phyloP scores from a whole-genome alignment of 495 filamentous ascomycete species.

The Lophiostoma macrostomum region DNA sequence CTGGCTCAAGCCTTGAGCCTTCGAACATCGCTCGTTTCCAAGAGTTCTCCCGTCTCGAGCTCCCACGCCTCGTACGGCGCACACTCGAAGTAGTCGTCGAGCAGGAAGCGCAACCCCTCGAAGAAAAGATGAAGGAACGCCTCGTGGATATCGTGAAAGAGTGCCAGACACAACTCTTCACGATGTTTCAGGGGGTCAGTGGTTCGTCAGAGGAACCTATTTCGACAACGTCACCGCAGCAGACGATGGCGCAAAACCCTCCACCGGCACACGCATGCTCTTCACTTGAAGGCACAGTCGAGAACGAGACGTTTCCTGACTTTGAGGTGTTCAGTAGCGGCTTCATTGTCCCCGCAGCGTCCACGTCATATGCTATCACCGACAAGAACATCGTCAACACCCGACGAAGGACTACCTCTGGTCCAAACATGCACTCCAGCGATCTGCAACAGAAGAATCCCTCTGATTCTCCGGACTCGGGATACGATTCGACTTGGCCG shows the following conservation, averaged over 20 bases:
- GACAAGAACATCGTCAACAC: not conserved
- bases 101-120: constrained; percentile 23
- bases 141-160: constrained; percentile 28
- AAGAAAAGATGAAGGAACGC: constrained; percentile 25
- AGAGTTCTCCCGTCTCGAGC: constrained; percentile 26
- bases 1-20: not conserved
- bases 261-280: not conserved
- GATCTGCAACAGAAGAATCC: too few relatives aligned
- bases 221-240: not conserved
- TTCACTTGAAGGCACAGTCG: too few relatives aligned
- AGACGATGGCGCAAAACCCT: not conserved
- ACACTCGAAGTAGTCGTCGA: constrained; percentile 27
- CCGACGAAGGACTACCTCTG: not conserved
- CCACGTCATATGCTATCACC: too few relatives aligned
- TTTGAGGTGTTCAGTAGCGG: too few relatives aligned
- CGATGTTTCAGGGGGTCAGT: constrained; percentile 17
- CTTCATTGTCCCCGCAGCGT: too few relatives aligned
- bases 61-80: constrained; percentile 21
- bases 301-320: too few relatives aligned
- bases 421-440: too few relatives aligned
- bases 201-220: not conserved
- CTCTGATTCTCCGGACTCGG: constrained; percentile 1
- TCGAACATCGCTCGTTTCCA: constrained; percentile 23
- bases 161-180: constrained; percentile 20
- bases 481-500: constrained; percentile 7